Evolutionary conservation across 345 rosid genomes (phyloP), one percentile per base, ranked within the genome.

Genomic region (Aurinia saxatilis): DNA sequence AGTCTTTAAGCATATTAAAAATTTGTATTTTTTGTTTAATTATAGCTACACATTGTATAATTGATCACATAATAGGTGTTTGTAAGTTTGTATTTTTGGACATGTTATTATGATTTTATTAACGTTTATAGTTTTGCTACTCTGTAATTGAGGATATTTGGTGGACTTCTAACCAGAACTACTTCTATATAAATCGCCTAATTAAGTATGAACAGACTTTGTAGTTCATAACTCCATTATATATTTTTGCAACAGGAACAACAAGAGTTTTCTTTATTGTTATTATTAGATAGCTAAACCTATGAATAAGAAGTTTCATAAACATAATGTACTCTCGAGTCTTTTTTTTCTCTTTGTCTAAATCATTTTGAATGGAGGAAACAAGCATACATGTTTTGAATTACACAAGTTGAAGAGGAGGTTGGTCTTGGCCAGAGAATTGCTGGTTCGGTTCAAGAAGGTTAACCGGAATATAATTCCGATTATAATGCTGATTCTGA

Each of bases 401-500:
- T 71, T 57, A 71, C 27, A 71, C 75, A 35, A 71, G 75, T 27
- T 71, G 75, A 50, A 71, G 97, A 64, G 91, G 76, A 36, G 81
- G 78, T 40, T 77, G 81, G 50, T 82, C 88, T 13, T 74, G 72
- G 36, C 64, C 75, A 53, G 89, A 73, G 77, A 81, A 89, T 6
- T 81, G 89, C 57, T 74, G 79, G 75, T 72, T 84, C 19, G 83
- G 82, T 50, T 89, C 84, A 40, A 84, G 68, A 75, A 82, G 71
- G 55, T 77, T 84, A n/a, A 86, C 87, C 3, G 87, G 77, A 23
- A 86, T 73, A 70, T 75, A 89, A 67, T 70, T 80, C 10, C 83
- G 76, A 34, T 81, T 86, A 49, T 77, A 86, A 30, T 71, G 67
- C 50, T 80, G 86, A 11, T 72, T 49, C 52, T 78, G 86, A 19